Evolutionary conservation across 2,329 filamentous ascomycete species (phyloP).

Genomic region (Albifimbria verrucaria): DNA sequence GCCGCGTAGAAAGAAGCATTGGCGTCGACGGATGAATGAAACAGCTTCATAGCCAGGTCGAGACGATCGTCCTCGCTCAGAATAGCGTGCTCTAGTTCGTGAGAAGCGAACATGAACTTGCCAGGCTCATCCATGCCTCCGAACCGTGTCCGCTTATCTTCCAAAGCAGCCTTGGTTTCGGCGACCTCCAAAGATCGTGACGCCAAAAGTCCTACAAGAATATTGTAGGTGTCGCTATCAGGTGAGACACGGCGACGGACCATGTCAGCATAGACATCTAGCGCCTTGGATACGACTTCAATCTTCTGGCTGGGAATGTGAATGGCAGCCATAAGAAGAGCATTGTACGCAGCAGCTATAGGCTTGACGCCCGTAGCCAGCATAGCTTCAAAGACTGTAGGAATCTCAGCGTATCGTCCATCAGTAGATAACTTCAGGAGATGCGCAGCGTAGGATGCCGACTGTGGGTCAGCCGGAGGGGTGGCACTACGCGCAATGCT

Average conservation of each 20-base stretch:
- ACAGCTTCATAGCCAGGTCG: conserved; percentile 79
- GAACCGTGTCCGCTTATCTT: conserved; percentile 79
- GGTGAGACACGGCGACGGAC: conserved; percentile 78
- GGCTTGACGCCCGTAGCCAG: conserved; percentile 78
- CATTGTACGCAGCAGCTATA: conserved; percentile 85
- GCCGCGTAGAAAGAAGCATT: conserved; percentile 67
- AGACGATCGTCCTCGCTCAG: conserved; percentile 84
- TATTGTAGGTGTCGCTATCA: conserved; percentile 82
- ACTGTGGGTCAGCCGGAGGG: conserved; percentile 60
- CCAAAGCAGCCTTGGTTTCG: conserved; percentile 67
- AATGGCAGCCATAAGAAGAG: conserved; percentile 80
- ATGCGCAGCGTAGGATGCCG: conserved; percentile 71
- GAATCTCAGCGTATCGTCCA: conserved; percentile 81
- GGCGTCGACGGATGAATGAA: conserved; percentile 68
- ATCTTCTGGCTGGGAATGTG: conserved; percentile 74
- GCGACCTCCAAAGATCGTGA: conserved; percentile 76
- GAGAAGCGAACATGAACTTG: conserved; percentile 85
- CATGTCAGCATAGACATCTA: conserved; percentile 97
- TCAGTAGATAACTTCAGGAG: conserved; percentile 70
- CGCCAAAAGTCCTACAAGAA: conserved; percentile 78
- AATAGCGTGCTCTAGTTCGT: conserved; percentile 82
- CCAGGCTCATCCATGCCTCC: conserved; percentile 81
- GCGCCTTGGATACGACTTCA: conserved; percentile 82
- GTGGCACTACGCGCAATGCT: conserved; percentile 55
- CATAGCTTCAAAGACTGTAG: conserved; percentile 86